A percentile compares a stretch with the other conserved stretches of the same genome.
Conservation (phyloP, 2,329 filamentous ascomycete genomes). For the Aspergillus neotritici region DNA sequence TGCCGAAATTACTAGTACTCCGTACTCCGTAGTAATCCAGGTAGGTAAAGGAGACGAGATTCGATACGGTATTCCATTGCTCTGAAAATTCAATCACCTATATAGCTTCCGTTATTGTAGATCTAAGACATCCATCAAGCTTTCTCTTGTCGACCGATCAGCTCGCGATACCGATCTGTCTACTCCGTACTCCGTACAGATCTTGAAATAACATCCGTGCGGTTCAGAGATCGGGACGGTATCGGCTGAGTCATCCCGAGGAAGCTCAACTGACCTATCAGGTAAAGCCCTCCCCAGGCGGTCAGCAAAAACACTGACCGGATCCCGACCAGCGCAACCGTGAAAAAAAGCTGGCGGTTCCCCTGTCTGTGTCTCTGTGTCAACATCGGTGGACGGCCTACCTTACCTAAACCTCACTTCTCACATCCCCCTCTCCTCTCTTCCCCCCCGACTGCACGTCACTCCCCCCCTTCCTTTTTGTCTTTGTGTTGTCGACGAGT, state of each 20-base stretch:
- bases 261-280: slow-evolving; percentile 24
- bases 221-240: too few species aligned
- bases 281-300: slow-evolving; percentile 23
- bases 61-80: too few species aligned
- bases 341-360: slow-evolving; percentile 33
- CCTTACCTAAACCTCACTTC: slow-evolving; percentile 7
- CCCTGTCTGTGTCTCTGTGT: slow-evolving; percentile 9
- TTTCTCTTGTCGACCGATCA: too few species aligned
- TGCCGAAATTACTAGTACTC: slow-evolving; percentile 5
- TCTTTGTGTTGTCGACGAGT: neutral
- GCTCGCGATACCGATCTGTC: too few species aligned
- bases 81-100: neutral
- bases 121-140: too few species aligned
- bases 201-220: too few species aligned
- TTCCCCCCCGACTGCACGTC: slow-evolving; percentile 8
- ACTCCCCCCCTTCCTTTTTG: slow-evolving; percentile 8
- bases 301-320: slow-evolving; percentile 17
- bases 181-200: too few species aligned
- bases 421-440: slow-evolving; percentile 6
- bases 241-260: slow-evolving; percentile 24
- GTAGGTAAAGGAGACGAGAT: too few species aligned
- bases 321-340: slow-evolving; percentile 26
- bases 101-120: too few species aligned
- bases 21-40: too few species aligned
- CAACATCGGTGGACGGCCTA: neutral